phyloP scores from a whole-genome alignment of 495 filamentous ascomycete species.

The Penicillium mononematosum region DNA sequence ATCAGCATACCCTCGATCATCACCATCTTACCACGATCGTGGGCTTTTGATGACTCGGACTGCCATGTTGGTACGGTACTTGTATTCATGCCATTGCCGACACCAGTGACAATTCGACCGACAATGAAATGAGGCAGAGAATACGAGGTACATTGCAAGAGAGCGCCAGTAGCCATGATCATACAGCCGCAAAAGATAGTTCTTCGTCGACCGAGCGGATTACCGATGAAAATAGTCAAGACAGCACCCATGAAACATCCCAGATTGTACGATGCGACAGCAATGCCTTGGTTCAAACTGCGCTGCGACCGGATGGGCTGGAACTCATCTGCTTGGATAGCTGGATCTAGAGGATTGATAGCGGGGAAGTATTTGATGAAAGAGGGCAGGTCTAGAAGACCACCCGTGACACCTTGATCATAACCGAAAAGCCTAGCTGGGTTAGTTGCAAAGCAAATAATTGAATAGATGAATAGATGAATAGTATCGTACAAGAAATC shows the following conservation, averaged over 20 bases:
- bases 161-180: constrained; percentile 66
- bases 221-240: constrained; percentile 67
- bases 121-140: constrained; percentile 61
- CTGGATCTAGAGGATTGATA: constrained; percentile 24
- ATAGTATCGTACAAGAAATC: constrained; percentile 54
- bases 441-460: constrained; percentile 1
- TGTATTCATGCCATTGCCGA: constrained; percentile 63
- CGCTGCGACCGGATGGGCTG: constrained; percentile 20
- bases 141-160: constrained; percentile 61
- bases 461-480: background rate
- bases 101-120: constrained; percentile 64
- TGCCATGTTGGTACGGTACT: constrained; percentile 51
- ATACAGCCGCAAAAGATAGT: constrained; percentile 66
- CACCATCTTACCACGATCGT: constrained; percentile 70
- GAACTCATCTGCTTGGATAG: constrained; percentile 2
- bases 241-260: constrained; percentile 74
- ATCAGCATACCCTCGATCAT: constrained; percentile 73
- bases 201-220: constrained; percentile 63
- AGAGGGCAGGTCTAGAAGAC: constrained; percentile 52
- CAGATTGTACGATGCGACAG: constrained; percentile 68
- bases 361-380: constrained; percentile 54
- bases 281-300: constrained; percentile 46
- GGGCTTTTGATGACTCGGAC: constrained; percentile 67
- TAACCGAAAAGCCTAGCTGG: constrained; percentile 48
- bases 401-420: constrained; percentile 58